Conservation (phyloP, 768 basidiomycete genomes). For the Tubosaeta sp. region DNA sequence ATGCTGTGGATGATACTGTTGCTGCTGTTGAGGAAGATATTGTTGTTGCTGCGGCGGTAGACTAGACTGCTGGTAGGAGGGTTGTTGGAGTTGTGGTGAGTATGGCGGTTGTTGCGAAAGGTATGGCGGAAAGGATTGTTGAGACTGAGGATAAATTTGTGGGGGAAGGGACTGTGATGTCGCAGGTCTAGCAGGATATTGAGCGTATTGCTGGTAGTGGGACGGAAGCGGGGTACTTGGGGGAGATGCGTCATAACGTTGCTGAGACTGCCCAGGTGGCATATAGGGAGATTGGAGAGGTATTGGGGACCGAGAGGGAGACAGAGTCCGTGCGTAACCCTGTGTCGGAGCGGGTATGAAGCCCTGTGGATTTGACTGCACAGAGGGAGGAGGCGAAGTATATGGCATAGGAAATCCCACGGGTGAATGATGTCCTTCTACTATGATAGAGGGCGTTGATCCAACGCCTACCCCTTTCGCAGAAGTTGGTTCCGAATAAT, state of each 20-base stretch:
- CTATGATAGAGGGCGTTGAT: conserved; percentile 15
- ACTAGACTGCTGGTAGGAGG: conserved; percentile 11
- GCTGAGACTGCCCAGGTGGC: conserved; percentile 9
- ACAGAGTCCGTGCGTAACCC: conserved; percentile 1
- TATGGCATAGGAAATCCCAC: conserved; percentile 6
- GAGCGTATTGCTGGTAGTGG: conserved; percentile 14
- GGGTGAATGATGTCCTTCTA: conserved; percentile 9
- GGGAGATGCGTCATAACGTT: conserved; percentile 5
- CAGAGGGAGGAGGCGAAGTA: neutral
- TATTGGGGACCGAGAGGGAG: conserved; percentile 6
- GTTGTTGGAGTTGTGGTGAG: conserved; percentile 13
- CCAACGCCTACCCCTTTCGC: neutral
- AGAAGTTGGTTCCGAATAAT: conserved; percentile 1
- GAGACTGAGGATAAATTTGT: conserved; percentile 9
- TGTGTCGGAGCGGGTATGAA: conserved; percentile 5
- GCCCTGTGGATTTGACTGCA: conserved; percentile 9
- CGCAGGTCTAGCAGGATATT: conserved; percentile 7
- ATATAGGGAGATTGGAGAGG: conserved; percentile 9
- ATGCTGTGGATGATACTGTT: conserved; percentile 10
- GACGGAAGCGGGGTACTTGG: conserved; percentile 1
- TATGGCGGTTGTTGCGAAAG: conserved; percentile 2
- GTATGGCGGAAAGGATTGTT: conserved; percentile 5
- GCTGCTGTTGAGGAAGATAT: conserved; percentile 9
- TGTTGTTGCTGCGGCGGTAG: conserved; percentile 1
- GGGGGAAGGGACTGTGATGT: conserved; percentile 10